These are phyloP conservation scores for Fusarium sp. DNA, from an alignment of 2,329 filamentous ascomycete species.

Conservation along the genomic window DNA sequence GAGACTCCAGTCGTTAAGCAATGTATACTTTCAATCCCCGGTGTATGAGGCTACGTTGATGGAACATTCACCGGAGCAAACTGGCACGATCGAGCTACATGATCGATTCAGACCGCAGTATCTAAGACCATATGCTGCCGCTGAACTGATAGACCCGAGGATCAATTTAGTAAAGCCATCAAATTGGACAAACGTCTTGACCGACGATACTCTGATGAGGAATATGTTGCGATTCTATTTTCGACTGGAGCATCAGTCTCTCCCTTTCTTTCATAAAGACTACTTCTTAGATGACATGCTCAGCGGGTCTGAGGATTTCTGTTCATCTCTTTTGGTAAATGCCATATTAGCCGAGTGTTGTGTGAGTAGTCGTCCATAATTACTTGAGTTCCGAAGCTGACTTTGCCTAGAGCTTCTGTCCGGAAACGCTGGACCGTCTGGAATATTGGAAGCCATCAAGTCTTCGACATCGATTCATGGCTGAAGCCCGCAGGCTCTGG, in stretches of 20 bases:
- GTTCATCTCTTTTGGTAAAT: background rate
- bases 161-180: background rate
- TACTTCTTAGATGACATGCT: background rate
- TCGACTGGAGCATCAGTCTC: background rate
- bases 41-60: background rate
- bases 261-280: background rate
- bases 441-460: background rate
- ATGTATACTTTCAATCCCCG: background rate
- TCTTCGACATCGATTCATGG: background rate
- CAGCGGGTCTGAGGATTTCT: background rate
- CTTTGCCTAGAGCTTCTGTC: too few relatives aligned
- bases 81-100: background rate
- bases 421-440: background rate
- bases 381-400: too few relatives aligned
- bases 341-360: background rate
- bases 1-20: background rate
- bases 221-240: background rate
- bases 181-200: background rate
- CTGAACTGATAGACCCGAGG: background rate
- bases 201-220: background rate
- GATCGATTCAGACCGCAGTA: background rate
- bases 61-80: background rate
- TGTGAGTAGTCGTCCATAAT: background rate
- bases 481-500: background rate
- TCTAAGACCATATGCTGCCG: background rate